Evolutionary conservation across 345 rosid species (phyloP), one percentile per base, ranked within the genome.

Genomic region (Bruguiera sexangula): DNA sequence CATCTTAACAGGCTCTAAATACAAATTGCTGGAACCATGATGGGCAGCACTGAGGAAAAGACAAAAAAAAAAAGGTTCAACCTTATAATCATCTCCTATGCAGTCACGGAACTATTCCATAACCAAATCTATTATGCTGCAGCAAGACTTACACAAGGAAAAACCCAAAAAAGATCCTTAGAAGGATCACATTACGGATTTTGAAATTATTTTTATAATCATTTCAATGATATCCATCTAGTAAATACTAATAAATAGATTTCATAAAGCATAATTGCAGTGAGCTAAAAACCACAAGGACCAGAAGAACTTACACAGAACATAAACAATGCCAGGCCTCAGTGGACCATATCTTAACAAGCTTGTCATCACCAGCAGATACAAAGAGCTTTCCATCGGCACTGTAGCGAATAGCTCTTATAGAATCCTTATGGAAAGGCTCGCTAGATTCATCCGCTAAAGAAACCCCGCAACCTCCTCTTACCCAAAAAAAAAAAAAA

Each of bases 311-410:
- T 81, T 79, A 90, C 98, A 86, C 84, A 0, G 95, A 77, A 69
- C 72, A 31, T 54, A 85, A 81, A 75, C 98, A 90, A 57, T n/a
- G 77, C 97, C 99, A 96, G 58, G 90, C 82, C 13, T 79, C 82
- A 1, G 88, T 58, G 60, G 93, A 89, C 98, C 98, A 92, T 70
- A 96, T 78, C 88, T 92, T 96, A 60, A 96, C 92, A 66, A 85
- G 82, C 67, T 92, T 96, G 77, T 92, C 97, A 78, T 96, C 96
- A 6, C 98, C 98, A 4, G 96, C 93, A 63, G 99, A 92, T 20
- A 85, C 89, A 57, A 96, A 82, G 27, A 90, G 86, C 83, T 84
- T 86, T 68, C 98, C 96, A 26, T 74, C 80, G 57, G 84, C 80
- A 60, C 91, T 80, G 51, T 83, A 92, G 11, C 84, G 83, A 74